Conservation (phyloP, 2,329 filamentous ascomycete genomes). For the Claviceps paspali region DNA sequence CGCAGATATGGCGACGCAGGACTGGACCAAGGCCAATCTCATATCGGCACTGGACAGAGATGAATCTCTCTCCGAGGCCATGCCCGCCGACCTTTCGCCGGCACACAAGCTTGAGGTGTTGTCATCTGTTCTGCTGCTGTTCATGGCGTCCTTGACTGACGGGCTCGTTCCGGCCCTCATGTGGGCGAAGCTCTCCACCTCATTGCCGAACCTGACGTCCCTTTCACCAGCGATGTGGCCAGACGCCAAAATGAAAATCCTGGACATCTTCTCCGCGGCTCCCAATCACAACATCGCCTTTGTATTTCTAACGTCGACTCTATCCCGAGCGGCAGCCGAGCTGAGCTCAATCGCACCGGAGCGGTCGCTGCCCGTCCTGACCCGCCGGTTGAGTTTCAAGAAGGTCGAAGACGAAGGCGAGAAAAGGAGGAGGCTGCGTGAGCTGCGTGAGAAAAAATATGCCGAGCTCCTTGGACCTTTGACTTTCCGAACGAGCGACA, state of each 20-base stretch:
- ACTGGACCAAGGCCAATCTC: slow-evolving; percentile 20
- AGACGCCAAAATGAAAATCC: slow-evolving; percentile 36
- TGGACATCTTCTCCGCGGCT: slow-evolving; percentile 57
- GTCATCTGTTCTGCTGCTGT: slow-evolving; percentile 55
- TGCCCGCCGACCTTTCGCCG: slow-evolving; percentile 47
- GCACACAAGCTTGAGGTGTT: slow-evolving; percentile 61
- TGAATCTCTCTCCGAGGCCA: slow-evolving; percentile 39
- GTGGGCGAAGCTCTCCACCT: slow-evolving; percentile 54
- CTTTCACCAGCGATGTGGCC: slow-evolving; percentile 14
- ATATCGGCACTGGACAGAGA: slow-evolving; percentile 63
- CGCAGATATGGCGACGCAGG: slow-evolving; percentile 10
- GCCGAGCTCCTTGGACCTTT: slow-evolving; percentile 50
- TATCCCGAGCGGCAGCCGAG: slow-evolving; percentile 39
- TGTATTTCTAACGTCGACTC: slow-evolving; percentile 69
- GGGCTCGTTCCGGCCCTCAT: slow-evolving; percentile 58
- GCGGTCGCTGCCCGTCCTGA: slow-evolving; percentile 16
- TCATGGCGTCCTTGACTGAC: slow-evolving; percentile 60
- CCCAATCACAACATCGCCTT: slow-evolving; percentile 81
- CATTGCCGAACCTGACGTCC: slow-evolving; percentile 27
- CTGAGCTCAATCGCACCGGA: slow-evolving; percentile 25
- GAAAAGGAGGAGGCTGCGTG: slow-evolving; percentile 38
- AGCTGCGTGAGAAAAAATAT: slow-evolving; percentile 45
- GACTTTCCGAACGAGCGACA: slow-evolving; percentile 40
- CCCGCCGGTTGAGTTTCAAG: slow-evolving; percentile 32
- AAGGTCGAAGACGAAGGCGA: slow-evolving; percentile 14